Percentiles rank a stretch among this genome's conserved stretches.
These are phyloP conservation scores for Alloteropsis angusta DNA, from an alignment of 202 grass and related monocot species.

Conservation along the genomic window DNA sequence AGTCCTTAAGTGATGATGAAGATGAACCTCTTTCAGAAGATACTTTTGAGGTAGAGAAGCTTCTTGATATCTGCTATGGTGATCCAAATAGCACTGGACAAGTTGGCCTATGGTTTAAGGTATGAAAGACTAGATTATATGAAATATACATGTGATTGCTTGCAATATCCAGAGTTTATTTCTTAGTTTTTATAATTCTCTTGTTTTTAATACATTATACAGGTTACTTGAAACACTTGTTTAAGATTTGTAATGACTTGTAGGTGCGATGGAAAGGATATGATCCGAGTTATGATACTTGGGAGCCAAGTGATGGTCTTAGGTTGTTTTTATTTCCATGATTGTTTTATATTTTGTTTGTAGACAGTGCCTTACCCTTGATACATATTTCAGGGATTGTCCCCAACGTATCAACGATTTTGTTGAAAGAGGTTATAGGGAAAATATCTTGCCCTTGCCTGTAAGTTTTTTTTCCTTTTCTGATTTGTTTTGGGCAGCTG, in stretches of 20 bases:
- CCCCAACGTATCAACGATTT: slow-evolving; percentile 33
- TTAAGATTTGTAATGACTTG: not conserved
- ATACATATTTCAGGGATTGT: slow-evolving; percentile 27
- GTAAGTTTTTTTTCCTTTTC: not conserved
- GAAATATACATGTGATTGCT: not conserved
- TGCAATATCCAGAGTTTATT: not conserved
- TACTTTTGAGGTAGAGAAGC: slow-evolving; percentile 39
- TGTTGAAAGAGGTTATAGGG: slow-evolving; percentile 36
- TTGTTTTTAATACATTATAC: not conserved
- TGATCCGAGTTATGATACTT: slow-evolving; percentile 33
- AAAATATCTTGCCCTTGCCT: slow-evolving; percentile 49
- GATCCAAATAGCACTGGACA: slow-evolving; percentile 24
- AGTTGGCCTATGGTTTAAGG: slow-evolving; percentile 43
- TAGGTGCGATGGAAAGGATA: slow-evolving; percentile 63
- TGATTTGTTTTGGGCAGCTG: not conserved
- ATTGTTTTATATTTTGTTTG: not conserved
- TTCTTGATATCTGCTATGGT: slow-evolving; percentile 47
- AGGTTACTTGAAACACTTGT: not conserved
- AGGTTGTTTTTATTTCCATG: slow-evolving; percentile 17
- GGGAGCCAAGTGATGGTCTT: slow-evolving; percentile 48
- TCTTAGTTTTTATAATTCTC: not conserved
- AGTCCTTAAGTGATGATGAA: slow-evolving; percentile 24
- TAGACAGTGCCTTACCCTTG: not conserved
- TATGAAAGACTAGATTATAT: not conserved
- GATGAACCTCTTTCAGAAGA: slow-evolving; percentile 2